Percentiles rank a stretch among this genome's conserved stretches.
Evolutionary conservation across 2,329 filamentous ascomycete genomes (phyloP).

Genomic region (Fusarium sacchari): DNA sequence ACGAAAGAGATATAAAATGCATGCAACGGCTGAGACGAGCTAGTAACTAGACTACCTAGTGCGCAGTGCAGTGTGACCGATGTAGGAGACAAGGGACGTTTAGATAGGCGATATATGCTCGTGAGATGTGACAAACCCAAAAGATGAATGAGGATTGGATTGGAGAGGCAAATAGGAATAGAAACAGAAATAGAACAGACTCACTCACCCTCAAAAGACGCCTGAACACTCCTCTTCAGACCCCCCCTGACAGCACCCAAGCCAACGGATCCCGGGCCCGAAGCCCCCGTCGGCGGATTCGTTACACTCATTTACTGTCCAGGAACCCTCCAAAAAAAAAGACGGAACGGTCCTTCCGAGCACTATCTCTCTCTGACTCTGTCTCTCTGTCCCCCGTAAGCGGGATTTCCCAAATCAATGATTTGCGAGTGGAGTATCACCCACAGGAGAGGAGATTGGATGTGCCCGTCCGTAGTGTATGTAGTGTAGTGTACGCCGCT

Average conservation of each 20-base stretch:
- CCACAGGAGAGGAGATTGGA: slow-evolving; percentile 5
- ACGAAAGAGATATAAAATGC: neutral
- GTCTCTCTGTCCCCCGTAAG: slow-evolving; percentile 5
- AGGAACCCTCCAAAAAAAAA: neutral
- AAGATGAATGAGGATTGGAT: neutral
- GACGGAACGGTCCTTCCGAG: slow-evolving; percentile 21
- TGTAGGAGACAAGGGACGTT: slow-evolving; percentile 8
- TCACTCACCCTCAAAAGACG: slow-evolving; percentile 68
- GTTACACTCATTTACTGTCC: slow-evolving; percentile 61
- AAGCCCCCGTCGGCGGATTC: slow-evolving; percentile 62
- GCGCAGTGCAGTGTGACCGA: neutral
- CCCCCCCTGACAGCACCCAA: slow-evolving; percentile 49
- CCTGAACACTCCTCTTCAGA: slow-evolving; percentile 69
- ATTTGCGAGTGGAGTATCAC: slow-evolving; percentile 13
- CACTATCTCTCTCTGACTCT: neutral
- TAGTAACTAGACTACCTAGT: neutral
- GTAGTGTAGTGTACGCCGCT: neutral
- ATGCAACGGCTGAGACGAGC: neutral
- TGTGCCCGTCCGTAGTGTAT: neutral
- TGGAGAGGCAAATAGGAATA: neutral
- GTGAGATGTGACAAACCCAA: neutral
- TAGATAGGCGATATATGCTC: slow-evolving; percentile 22
- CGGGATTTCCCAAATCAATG: slow-evolving; percentile 8
- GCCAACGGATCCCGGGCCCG: slow-evolving; percentile 59
- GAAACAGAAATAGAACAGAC: slow-evolving; percentile 8